Evolutionary conservation across 371 early-diverging fungal genomes (phyloP).

Genomic region (Fennellomyces sp.): DNA sequence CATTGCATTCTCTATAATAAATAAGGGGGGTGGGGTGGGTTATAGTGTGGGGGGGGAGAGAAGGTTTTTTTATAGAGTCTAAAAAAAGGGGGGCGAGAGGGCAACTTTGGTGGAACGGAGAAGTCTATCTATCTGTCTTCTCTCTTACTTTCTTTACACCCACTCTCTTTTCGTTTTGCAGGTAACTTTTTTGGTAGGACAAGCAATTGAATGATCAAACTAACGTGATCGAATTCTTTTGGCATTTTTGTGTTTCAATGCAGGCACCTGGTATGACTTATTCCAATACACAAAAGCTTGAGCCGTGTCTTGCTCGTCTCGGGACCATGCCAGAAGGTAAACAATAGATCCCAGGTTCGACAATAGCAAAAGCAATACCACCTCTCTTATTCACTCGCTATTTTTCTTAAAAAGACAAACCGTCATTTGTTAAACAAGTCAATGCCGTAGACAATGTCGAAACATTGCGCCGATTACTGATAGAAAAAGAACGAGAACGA

Average conservation of each 20-base stretch:
- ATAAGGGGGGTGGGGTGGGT: no score
- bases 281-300: slow-evolving; percentile 27
- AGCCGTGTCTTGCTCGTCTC: slow-evolving; percentile 52
- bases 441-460: slow-evolving; percentile 55
- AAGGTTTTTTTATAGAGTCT: no score
- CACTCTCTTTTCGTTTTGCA: no score
- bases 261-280: slow-evolving; percentile 18
- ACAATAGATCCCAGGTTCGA: not conserved
- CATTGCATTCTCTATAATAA: slow-evolving; percentile 50
- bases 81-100: no score
- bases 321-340: slow-evolving; percentile 53
- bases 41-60: no score
- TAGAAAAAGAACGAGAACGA: slow-evolving; percentile 69
- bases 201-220: not conserved
- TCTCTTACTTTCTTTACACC: not conserved
- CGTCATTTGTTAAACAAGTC: slow-evolving; percentile 46
- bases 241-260: slow-evolving; percentile 5
- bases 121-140: no score
- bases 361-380: not conserved
- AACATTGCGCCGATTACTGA: slow-evolving; percentile 50
- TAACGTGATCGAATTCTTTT: slow-evolving; percentile 9
- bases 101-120: no score
- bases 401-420: slow-evolving; percentile 40
- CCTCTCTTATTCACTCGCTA: not conserved
- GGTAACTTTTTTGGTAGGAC: not conserved